Percentiles rank a stretch among this genome's conserved stretches.
These are phyloP conservation scores for Saccharomyces cerevisiae DNA, from an alignment of 805 yeast genomes.

Conservation along the genomic window DNA sequence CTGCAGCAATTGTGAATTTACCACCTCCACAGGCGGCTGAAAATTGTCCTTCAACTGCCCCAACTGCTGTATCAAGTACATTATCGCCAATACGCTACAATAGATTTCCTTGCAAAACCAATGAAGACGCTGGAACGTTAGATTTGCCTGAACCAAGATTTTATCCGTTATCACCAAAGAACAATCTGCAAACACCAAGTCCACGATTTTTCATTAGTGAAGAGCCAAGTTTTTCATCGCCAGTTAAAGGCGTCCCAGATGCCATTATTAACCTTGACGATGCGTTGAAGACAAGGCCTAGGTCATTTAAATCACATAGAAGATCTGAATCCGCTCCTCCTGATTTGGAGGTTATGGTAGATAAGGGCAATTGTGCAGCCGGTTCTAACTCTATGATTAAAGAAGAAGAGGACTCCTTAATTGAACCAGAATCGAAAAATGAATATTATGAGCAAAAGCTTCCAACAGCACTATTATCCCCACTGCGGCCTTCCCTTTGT, in stretches of 20 bases:
- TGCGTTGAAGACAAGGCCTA: slow-evolving; percentile 36
- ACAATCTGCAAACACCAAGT: slow-evolving; percentile 10
- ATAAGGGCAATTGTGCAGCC: background rate
- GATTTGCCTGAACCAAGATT: background rate
- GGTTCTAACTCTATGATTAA: slow-evolving; percentile 9
- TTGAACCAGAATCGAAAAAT: background rate
- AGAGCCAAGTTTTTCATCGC: slow-evolving; percentile 26
- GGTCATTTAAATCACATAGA: slow-evolving; percentile 34
- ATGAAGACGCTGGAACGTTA: background rate
- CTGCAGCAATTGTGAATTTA: slow-evolving; percentile 4
- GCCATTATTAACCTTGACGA: slow-evolving; percentile 51
- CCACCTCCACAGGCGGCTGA: slow-evolving; percentile 10
- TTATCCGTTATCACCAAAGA: background rate
- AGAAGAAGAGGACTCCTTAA: slow-evolving; percentile 15
- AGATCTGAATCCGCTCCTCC: slow-evolving; percentile 54
- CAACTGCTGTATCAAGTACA: slow-evolving; percentile 9
- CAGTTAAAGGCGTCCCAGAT: slow-evolving; percentile 37
- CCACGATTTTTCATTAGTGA: slow-evolving; percentile 29
- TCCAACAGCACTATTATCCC: slow-evolving; percentile 13
- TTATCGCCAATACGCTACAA: slow-evolving; percentile 22
- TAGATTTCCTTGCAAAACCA: slow-evolving; percentile 1
- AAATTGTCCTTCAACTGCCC: slow-evolving; percentile 5
- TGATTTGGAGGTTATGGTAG: slow-evolving; percentile 29
- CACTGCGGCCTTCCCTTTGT: slow-evolving; percentile 18
- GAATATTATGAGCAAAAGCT: background rate